Percentiles rank a stretch among this genome's conserved stretches.
These are phyloP conservation scores for Annona cherimola DNA, from an alignment of 164 flowering plant species.

Conservation along the genomic window DNA sequence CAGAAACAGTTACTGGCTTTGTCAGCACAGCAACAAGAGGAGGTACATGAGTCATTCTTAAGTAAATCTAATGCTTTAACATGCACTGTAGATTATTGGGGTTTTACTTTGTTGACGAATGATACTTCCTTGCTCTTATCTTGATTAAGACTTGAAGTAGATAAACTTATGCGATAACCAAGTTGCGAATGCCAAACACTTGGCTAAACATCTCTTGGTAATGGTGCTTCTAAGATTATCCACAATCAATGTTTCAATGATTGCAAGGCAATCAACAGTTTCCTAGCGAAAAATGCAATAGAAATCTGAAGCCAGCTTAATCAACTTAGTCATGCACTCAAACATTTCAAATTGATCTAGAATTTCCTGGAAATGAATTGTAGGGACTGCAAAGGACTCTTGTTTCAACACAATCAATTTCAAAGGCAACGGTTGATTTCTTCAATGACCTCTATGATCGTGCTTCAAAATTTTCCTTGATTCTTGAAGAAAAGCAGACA, in stretches of 20 bases:
- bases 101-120: not conserved
- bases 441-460: conserved; percentile 40
- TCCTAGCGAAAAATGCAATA: too few relatives aligned
- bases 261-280: too few relatives aligned
- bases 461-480: conserved; percentile 40
- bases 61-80: not conserved
- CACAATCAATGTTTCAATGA: too few relatives aligned
- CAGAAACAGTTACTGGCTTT: conserved; percentile 47
- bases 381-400: conserved; percentile 59
- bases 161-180: not conserved
- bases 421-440: conserved; percentile 52
- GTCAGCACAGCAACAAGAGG: conserved; percentile 55
- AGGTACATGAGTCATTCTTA: conserved; percentile 29
- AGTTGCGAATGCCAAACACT: not conserved
- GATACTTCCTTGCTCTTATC: too few relatives aligned
- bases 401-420: conserved; percentile 50
- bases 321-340: too few relatives aligned
- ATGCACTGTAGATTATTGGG: too few relatives aligned
- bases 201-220: too few relatives aligned
- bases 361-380: conserved; percentile 4
- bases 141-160: not conserved
- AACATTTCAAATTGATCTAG: not conserved
- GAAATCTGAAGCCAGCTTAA: too few relatives aligned
- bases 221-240: too few relatives aligned
- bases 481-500: conserved; percentile 44